Evolutionary conservation across 495 filamentous ascomycete species (phyloP).

Genomic region (Penicillium bovifimosum): DNA sequence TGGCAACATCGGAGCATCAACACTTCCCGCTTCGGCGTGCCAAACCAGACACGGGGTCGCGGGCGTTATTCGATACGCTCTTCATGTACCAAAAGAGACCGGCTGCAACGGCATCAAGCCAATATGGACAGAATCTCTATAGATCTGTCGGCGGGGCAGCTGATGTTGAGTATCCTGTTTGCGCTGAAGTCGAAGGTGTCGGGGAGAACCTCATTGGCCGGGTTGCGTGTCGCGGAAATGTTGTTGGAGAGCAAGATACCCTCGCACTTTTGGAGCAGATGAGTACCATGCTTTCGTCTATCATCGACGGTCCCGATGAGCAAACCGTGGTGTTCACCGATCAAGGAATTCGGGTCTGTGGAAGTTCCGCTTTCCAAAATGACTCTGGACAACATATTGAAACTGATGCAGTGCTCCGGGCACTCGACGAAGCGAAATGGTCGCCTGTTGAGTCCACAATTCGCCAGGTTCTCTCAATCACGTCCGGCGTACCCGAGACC

Average conservation of each 20-base stretch:
- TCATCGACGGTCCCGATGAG: slow-evolving; percentile 41
- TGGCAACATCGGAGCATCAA: slow-evolving; percentile 52
- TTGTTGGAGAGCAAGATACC: slow-evolving; percentile 39
- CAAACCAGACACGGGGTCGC: slow-evolving; percentile 18
- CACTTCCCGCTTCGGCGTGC: slow-evolving; percentile 41
- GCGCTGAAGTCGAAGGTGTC: slow-evolving; percentile 66
- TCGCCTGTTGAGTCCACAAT: slow-evolving; percentile 44
- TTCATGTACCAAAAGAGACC: slow-evolving; percentile 72
- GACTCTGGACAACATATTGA: neutral
- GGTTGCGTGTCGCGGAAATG: slow-evolving; percentile 57
- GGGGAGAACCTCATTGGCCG: slow-evolving; percentile 55
- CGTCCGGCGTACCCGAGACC: slow-evolving; percentile 55
- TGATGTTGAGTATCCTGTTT: slow-evolving; percentile 71
- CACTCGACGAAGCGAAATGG: slow-evolving; percentile 10
- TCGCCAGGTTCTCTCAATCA: slow-evolving; percentile 54
- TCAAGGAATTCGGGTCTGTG: slow-evolving; percentile 47
- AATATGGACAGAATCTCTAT: slow-evolving; percentile 31
- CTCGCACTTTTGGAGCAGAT: slow-evolving; percentile 46
- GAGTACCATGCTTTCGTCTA: slow-evolving; percentile 47
- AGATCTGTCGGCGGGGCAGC: slow-evolving; percentile 54
- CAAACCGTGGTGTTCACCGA: slow-evolving; percentile 49
- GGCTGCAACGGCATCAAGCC: neutral
- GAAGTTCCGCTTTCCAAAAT: slow-evolving; percentile 33
- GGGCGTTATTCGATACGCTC: slow-evolving; percentile 67
- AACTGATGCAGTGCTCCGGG: neutral